A percentile compares a stretch with the other conserved stretches of the same genome.
phyloP scores from a whole-genome alignment of 306 rosid genomes.

The Castanopsis chinensis region DNA sequence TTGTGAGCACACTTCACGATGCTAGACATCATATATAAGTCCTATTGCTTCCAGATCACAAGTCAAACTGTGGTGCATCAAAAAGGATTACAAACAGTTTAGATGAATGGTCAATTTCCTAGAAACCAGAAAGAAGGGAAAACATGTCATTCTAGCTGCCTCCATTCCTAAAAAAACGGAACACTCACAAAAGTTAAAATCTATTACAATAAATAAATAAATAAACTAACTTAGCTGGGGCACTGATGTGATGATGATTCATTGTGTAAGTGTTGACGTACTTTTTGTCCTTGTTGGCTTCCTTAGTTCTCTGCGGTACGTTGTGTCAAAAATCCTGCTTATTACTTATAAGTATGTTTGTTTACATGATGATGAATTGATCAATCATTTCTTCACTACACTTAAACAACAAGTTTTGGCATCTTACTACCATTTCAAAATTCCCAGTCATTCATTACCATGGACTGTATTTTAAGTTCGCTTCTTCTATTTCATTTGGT shows the following conservation, averaged over 20 bases:
- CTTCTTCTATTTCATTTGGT: conserved; percentile 2
- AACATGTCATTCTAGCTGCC: background rate
- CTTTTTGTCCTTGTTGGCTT: background rate
- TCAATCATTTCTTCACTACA: background rate
- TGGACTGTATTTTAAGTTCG: conserved; percentile 2
- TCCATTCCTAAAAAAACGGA: background rate
- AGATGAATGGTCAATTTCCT: background rate
- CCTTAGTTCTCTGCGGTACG: background rate
- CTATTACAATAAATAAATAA: background rate
- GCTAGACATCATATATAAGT: background rate
- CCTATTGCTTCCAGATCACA: background rate
- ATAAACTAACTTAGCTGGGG: background rate
- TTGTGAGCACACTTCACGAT: background rate
- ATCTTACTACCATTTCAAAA: background rate
- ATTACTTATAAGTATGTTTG: background rate
- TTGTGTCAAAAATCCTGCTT: background rate
- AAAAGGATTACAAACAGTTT: background rate
- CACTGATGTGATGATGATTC: background rate
- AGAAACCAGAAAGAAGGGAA: background rate
- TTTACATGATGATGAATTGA: background rate
- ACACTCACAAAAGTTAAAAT: background rate
- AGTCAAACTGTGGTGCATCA: background rate
- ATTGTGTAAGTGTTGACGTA: background rate
- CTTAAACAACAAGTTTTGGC: background rate
- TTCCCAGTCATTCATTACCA: background rate